phyloP scores from a whole-genome alignment of 306 rosid species.

The Carpinus fangiana region DNA sequence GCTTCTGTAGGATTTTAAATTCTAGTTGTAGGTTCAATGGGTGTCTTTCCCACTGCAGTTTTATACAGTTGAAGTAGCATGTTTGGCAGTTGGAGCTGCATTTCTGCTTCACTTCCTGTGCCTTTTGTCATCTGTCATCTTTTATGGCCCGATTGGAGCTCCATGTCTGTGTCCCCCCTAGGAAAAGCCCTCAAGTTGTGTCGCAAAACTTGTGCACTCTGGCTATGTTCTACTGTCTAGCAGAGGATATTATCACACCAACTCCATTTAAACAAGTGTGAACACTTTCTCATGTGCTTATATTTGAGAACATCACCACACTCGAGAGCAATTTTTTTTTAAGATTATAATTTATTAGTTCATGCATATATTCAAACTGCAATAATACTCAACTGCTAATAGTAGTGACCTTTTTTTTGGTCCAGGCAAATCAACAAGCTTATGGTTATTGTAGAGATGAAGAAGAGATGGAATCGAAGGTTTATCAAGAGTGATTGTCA shows the following conservation, averaged over 20 bases:
- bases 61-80: slow-evolving; percentile 6
- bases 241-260: neutral
- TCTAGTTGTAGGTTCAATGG: slow-evolving; percentile 13
- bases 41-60: slow-evolving; percentile 12
- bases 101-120: neutral
- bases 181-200: neutral
- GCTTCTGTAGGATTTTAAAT: slow-evolving; percentile 3
- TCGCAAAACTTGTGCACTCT: neutral
- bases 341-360: neutral
- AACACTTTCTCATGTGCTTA: neutral
- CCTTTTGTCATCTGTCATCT: neutral
- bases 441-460: slow-evolving; percentile 3
- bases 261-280: neutral
- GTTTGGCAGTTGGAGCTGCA: slow-evolving; percentile 10
- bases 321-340: neutral
- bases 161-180: neutral
- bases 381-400: neutral
- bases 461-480: slow-evolving; percentile 4
- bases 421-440: neutral
- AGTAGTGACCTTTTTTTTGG: neutral
- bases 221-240: neutral
- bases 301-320: neutral
- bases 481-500: slow-evolving; percentile 5
- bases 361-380: neutral
- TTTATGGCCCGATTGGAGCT: neutral